Base-by-base conservation (phyloP, 2,329 filamentous ascomycete genomes). In the Stagonosporopsis cucurbitacearum region DNA sequence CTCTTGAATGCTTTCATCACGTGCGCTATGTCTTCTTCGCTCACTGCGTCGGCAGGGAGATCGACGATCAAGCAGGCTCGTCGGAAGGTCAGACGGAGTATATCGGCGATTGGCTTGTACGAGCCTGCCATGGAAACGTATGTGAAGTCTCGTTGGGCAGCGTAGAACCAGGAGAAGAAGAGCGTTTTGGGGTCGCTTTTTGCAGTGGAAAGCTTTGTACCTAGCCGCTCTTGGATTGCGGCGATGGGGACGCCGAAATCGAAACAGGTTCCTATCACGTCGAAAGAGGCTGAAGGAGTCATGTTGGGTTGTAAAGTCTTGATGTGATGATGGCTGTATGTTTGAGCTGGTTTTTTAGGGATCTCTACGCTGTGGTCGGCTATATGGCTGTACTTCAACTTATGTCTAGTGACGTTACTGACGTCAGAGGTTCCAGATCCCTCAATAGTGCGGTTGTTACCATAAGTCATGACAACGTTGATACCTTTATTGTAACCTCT, bases 111-210 rank as follows among this genome's bases (percentile, higher is more conserved):
- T 13, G 66, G 66, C 30, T 53, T 60, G 50, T 69, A 69, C 2
- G 59, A 46, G 0, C 57, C 58, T 1, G 36, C 43, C 5, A 69
- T 52, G n/a, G 59, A 64, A 1, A 63, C 50, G 23, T 69, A 69
- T 19, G 66, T 69, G 32, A 69, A 69, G 57, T 69, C 66, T 22
- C 66, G 65, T 11, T 69, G 66, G 0, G 65, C 66, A 7, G 66
- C 65, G 33, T 69, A 69, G 57, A 69, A 69, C 66, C 66, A 69
- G 13, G 59, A 40, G 54, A 69, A 69, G 57, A 69, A 69, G 19
- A 69, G 60, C 0, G 66, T 63, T 17, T 66, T 69, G 6, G 65
- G 50, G 37, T 67, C 65, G 5, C 56, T 36, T 15, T 53, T 42
- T 3, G 51, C 51, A 28, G 62, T 53, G 28, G 41, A 35, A 9